Conservation (phyloP, 768 basidiomycete genomes). For the Mycena haematopus region DNA sequence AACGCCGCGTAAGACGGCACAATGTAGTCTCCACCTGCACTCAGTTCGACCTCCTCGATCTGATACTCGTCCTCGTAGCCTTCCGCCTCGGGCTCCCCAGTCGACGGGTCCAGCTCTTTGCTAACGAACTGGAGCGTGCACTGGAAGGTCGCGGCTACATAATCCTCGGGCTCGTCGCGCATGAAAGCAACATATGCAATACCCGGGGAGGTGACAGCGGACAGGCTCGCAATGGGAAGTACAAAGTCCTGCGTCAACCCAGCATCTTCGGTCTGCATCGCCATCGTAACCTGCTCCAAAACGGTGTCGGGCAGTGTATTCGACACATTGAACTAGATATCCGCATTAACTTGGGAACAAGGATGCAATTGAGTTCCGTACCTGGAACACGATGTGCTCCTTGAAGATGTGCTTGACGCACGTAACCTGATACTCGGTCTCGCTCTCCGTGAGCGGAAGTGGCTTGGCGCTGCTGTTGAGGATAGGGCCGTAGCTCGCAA, state of each 20-base stretch:
- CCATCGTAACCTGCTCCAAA: slow-evolving; percentile 90
- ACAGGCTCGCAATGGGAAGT: slow-evolving; percentile 78
- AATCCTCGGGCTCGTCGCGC: slow-evolving; percentile 77
- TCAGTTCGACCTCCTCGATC: slow-evolving; percentile 93
- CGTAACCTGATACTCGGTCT: slow-evolving; percentile 97
- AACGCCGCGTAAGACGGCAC: slow-evolving; percentile 94
- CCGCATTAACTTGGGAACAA: neutral
- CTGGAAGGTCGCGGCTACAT: slow-evolving; percentile 83
- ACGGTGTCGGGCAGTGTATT: slow-evolving; percentile 97
- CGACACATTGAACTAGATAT: slow-evolving; percentile 88
- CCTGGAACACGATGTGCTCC: slow-evolving; percentile 97
- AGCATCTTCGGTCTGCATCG: slow-evolving; percentile 82
- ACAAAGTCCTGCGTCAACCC: slow-evolving; percentile 94
- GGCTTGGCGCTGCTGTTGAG: slow-evolving; percentile 85
- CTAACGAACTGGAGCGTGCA: slow-evolving; percentile 94
- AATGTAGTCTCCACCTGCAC: slow-evolving; percentile 93
- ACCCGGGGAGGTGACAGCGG: slow-evolving; percentile 75
- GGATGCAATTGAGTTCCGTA: slow-evolving; percentile 40
- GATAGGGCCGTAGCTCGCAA: slow-evolving; percentile 83
- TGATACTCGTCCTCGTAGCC: slow-evolving; percentile 99
- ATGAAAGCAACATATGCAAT: slow-evolving; percentile 95
- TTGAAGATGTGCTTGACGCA: slow-evolving; percentile 97
- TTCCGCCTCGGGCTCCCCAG: slow-evolving; percentile 94
- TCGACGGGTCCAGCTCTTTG: slow-evolving; percentile 96
- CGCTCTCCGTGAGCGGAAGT: slow-evolving; percentile 89